Conservation (phyloP, 352 stramenopile species). For the Phytopythium chamaehyphon region DNA sequence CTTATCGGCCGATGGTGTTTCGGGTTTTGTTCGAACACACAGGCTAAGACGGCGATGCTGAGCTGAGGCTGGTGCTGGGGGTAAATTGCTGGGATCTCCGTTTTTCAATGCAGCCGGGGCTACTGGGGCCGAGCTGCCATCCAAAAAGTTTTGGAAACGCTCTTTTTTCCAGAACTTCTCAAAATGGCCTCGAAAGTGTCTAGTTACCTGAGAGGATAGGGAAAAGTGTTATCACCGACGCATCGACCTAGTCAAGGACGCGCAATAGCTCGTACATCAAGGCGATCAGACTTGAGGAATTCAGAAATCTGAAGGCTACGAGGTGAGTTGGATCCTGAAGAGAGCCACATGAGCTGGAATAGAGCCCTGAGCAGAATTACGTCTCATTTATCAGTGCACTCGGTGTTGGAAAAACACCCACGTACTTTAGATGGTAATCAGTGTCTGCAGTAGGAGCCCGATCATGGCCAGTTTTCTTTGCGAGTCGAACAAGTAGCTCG, state of each 20-base stretch:
- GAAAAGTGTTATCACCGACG: too few relatives aligned
- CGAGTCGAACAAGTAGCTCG: constrained; percentile 61
- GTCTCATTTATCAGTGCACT: not conserved
- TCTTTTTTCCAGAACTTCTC: constrained; percentile 83
- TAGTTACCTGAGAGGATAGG: constrained; percentile 29
- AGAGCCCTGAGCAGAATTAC: constrained; percentile 26
- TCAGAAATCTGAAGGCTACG: constrained; percentile 60
- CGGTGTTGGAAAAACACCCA: too few relatives aligned
- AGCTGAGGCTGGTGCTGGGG: not conserved
- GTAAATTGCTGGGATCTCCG: not conserved
- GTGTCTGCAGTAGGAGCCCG: constrained; percentile 16
- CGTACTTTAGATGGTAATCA: constrained; percentile 61
- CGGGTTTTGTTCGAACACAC: not conserved
- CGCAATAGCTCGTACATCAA: constrained; percentile 29
- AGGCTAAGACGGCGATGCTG: not conserved
- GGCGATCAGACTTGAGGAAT: constrained; percentile 64
- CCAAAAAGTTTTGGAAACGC: constrained; percentile 43
- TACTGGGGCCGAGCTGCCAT: not conserved
- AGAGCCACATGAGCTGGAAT: constrained; percentile 84
- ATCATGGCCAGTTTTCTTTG: constrained; percentile 37
- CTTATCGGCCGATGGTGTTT: not conserved
- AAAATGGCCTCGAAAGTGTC: constrained; percentile 65
- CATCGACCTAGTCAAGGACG: too few relatives aligned
- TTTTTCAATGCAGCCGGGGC: too few relatives aligned
- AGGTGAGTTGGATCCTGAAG: constrained; percentile 45